Percentiles rank a stretch among this genome's conserved stretches.
Evolutionary conservation across 2,329 filamentous ascomycete species (phyloP).

Genomic region (Pseudogymnoascus sp.): DNA sequence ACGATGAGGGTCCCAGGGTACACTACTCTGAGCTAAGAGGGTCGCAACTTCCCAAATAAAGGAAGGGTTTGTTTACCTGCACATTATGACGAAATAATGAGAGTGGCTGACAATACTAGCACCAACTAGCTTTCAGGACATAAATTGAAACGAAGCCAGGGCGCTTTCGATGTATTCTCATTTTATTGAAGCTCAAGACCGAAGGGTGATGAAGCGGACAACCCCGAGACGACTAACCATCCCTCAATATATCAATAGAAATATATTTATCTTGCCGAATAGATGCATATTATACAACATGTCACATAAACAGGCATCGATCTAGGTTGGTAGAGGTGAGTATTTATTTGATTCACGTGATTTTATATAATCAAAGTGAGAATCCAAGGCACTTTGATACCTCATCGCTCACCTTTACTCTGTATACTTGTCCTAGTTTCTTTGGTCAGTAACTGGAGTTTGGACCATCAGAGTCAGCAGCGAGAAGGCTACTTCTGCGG

Average conservation of each 20-base stretch:
- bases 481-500: conserved; percentile 39
- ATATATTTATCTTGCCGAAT: neutral
- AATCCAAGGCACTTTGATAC: neutral
- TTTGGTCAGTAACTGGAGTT: conserved; percentile 22
- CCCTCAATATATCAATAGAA: neutral
- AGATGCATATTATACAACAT: neutral
- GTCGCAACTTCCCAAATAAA: neutral
- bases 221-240: neutral
- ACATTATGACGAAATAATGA: neutral
- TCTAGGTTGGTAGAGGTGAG: neutral
- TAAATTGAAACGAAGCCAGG: too few species aligned
- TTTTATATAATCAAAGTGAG: neutral
- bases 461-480: conserved; percentile 36
- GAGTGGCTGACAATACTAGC: neutral
- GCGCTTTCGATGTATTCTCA: neutral
- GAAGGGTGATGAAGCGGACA: neutral
- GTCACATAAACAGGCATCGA: neutral
- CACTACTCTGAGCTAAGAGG: neutral
- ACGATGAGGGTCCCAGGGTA: neutral
- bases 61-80: neutral
- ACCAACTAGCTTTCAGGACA: neutral
- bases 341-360: neutral
- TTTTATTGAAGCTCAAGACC: neutral
- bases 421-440: neutral
- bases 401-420: neutral